Percentiles rank a stretch among this genome's conserved stretches.
phyloP scores from a whole-genome alignment of 257 asterid species.

The Solanum neorickii region DNA sequence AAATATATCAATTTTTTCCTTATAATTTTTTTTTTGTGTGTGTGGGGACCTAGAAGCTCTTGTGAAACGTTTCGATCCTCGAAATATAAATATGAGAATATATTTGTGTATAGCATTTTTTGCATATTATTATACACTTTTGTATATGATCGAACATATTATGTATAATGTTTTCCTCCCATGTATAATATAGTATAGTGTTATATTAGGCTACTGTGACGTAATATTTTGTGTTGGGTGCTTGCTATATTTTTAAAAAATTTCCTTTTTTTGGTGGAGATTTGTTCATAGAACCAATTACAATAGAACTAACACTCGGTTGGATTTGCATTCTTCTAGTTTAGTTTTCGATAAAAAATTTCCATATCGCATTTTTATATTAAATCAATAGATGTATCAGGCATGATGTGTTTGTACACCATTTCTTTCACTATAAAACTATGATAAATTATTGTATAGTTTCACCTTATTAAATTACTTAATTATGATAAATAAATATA shows the following conservation, averaged over 20 bases:
- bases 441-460: background rate
- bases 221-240: background rate
- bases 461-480: background rate
- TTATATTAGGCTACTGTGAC: background rate
- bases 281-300: background rate
- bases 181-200: background rate
- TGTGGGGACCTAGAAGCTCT: background rate
- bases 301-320: background rate
- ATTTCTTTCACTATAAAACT: background rate
- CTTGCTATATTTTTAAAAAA: too few species aligned
- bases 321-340: background rate
- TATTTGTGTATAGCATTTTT: background rate
- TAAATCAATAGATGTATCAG: too few species aligned
- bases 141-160: background rate
- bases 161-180: background rate
- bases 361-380: background rate
- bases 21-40: background rate
- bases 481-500: background rate
- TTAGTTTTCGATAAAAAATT: background rate
- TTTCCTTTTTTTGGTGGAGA: background rate
- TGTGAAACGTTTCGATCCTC: background rate
- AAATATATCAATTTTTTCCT: background rate
- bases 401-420: background rate
- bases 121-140: background rate
- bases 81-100: background rate